Percentiles rank a stretch among this genome's conserved stretches.
Evolutionary conservation across 2,329 filamentous ascomycete genomes (phyloP).

Genomic region (Coccinonectria pachysandricola): DNA sequence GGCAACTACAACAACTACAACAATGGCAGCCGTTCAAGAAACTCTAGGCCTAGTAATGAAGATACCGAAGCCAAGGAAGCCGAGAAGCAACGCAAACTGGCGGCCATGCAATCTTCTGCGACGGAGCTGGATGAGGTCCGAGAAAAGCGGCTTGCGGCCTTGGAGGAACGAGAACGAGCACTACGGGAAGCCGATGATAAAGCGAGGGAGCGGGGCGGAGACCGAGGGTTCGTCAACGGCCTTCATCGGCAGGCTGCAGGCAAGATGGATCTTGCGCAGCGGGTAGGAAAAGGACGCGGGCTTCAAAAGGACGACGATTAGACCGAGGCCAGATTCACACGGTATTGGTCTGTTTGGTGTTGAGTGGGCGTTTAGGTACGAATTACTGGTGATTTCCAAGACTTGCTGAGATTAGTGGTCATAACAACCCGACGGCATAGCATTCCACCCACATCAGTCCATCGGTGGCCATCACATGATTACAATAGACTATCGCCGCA

Average conservation of each 20-base stretch:
- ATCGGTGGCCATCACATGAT: no score
- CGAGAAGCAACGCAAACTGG: constrained; percentile 56
- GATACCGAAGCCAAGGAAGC: constrained; percentile 32
- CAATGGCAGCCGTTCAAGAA: no score
- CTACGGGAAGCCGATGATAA: constrained; percentile 57
- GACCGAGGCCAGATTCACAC: no score
- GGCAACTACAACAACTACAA: constrained; percentile 11
- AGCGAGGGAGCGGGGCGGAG: constrained; percentile 52
- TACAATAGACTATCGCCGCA: no score
- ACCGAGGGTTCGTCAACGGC: constrained; percentile 52
- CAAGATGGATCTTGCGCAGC: constrained; percentile 39
- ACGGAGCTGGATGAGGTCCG: constrained; percentile 61
- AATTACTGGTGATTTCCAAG: no score
- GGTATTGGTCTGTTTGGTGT: no score
- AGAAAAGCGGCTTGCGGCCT: constrained; percentile 52
- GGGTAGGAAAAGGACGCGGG: constrained; percentile 38
- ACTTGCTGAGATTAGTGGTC: no score
- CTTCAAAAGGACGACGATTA: constrained; percentile 37
- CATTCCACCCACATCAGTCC: no score
- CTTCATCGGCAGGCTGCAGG: constrained; percentile 50
- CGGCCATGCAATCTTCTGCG: constrained; percentile 64
- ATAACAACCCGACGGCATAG: no score
- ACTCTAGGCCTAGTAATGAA: no score
- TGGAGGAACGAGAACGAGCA: constrained; percentile 54
- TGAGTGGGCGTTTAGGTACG: no score